phyloP scores from a whole-genome alignment of 306 rosid species.

The Lablab purpureus region DNA sequence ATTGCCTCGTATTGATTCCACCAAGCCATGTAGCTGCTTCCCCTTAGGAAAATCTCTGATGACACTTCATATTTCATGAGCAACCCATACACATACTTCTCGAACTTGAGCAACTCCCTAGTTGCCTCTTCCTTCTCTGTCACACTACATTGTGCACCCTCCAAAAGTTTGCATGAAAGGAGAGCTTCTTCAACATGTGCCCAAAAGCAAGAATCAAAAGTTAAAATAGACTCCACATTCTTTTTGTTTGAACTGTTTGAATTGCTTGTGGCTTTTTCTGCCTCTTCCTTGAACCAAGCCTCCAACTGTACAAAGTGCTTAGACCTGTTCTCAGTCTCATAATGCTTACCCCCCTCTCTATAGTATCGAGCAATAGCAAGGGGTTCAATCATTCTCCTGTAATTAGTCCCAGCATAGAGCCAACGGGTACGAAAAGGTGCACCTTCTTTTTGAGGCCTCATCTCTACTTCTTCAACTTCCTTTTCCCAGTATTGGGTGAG shows the following conservation, averaged over 20 bases:
- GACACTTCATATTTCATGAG: constrained; percentile 57
- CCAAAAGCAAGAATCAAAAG: constrained; percentile 84
- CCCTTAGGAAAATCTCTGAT: constrained; percentile 65
- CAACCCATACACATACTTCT: constrained; percentile 50
- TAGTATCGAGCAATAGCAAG: constrained; percentile 65
- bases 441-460: constrained; percentile 60
- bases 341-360: constrained; percentile 7
- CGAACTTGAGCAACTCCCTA: constrained; percentile 49
- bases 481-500: constrained; percentile 62
- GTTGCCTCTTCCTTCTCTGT: constrained; percentile 15
- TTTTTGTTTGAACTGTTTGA: background rate
- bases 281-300: constrained; percentile 43
- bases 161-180: constrained; percentile 43
- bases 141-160: background rate
- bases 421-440: constrained; percentile 42
- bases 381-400: constrained; percentile 76
- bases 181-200: constrained; percentile 73
- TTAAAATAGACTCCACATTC: constrained; percentile 52
- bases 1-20: constrained; percentile 54
- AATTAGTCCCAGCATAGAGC: constrained; percentile 61
- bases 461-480: constrained; percentile 55
- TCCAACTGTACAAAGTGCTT: constrained; percentile 55
- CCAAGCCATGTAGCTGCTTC: constrained; percentile 76
- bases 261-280: background rate
- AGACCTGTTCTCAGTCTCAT: constrained; percentile 42